Conservation (phyloP, 2,329 filamentous ascomycete species). For the Tolypocladium inflatum region DNA sequence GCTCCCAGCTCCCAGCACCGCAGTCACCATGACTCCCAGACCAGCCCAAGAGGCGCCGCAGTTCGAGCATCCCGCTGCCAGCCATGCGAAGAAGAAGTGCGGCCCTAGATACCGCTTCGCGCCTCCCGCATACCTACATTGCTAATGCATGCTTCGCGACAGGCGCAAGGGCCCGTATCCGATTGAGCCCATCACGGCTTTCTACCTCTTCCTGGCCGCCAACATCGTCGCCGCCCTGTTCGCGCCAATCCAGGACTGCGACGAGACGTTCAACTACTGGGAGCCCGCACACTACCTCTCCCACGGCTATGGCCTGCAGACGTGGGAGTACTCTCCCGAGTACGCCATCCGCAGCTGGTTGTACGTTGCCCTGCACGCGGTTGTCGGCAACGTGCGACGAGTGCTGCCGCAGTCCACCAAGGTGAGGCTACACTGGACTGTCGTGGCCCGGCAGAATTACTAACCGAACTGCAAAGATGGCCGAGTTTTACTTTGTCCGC, state of each 20-base stretch:
- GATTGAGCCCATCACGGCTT: conserved; percentile 64
- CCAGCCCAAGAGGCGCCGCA: conserved; percentile 18
- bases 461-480: conserved; percentile 28
- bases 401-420: conserved; percentile 54
- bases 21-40: conserved; percentile 29
- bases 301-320: conserved; percentile 89
- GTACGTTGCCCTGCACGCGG: conserved; percentile 73
- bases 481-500: conserved; percentile 84
- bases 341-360: conserved; percentile 94
- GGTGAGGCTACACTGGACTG: conserved; percentile 19
- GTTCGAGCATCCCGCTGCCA: conserved; percentile 38
- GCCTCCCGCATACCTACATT: not conserved
- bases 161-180: conserved; percentile 47
- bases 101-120: conserved; percentile 3
- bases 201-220: conserved; percentile 69
- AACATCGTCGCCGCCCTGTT: conserved; percentile 70
- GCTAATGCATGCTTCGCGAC: conserved; percentile 1
- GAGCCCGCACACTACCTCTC: conserved; percentile 91
- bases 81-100: conserved; percentile 44
- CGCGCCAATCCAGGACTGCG: conserved; percentile 92
- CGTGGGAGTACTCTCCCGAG: conserved; percentile 96
- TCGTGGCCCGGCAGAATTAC: not conserved
- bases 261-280: conserved; percentile 99
- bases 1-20: conserved; percentile 4
- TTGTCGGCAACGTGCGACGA: conserved; percentile 57